Evolutionary conservation across 129 eudicot genomes (phyloP).

Genomic region (Solidago caesia): DNA sequence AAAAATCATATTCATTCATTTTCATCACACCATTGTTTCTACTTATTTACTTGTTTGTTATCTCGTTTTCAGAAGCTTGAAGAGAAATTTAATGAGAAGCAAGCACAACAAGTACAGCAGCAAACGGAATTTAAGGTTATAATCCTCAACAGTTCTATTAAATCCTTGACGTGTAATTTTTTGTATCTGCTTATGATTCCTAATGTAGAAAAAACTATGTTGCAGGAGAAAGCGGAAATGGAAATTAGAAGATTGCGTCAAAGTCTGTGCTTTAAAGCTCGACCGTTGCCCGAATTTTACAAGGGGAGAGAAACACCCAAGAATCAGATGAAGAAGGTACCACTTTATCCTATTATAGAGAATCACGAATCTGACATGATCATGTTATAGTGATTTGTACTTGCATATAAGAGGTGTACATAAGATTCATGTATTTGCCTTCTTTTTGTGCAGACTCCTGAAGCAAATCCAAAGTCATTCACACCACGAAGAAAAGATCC

Average conservation of each 20-base stretch:
- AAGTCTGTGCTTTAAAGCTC: slow-evolving; percentile 81
- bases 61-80: slow-evolving; percentile 62
- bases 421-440: neutral
- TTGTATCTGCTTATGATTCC: slow-evolving; percentile 20
- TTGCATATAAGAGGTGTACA: neutral
- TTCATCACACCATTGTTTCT: neutral
- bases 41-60: neutral
- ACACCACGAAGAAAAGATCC: slow-evolving; percentile 34
- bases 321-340: slow-evolving; percentile 55
- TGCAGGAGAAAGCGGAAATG: slow-evolving; percentile 88
- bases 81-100: slow-evolving; percentile 77
- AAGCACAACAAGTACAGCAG: slow-evolving; percentile 46
- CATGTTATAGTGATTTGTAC: too few species aligned
- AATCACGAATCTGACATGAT: neutral
- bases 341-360: neutral
- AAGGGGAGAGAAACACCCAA: slow-evolving; percentile 56
- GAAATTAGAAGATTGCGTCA: slow-evolving; percentile 73
- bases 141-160: slow-evolving; percentile 29
- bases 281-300: slow-evolving; percentile 67
- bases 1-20: neutral
- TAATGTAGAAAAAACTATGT: neutral
- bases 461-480: slow-evolving; percentile 33
- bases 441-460: slow-evolving; percentile 41
- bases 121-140: slow-evolving; percentile 70
- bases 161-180: neutral